Evolutionary conservation across 176 grass and related monocot species (phyloP).

Genomic region (Phoenix dactylifera): DNA sequence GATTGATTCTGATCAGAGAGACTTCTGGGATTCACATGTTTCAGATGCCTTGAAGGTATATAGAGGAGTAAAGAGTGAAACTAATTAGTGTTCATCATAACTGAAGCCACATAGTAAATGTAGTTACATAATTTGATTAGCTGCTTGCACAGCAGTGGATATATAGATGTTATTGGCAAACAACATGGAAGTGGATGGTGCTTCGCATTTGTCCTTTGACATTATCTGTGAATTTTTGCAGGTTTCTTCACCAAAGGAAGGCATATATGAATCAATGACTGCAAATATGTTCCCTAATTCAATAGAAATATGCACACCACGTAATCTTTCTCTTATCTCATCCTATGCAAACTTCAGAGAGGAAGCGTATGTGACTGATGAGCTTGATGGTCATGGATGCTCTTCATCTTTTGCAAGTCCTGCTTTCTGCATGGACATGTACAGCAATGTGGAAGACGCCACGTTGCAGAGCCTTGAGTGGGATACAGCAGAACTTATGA

Average conservation of each 20-base stretch:
- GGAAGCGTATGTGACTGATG: background rate
- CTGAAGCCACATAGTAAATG: too few relatives aligned
- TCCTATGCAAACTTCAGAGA: background rate
- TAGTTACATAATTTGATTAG: too few relatives aligned
- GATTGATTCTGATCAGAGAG: background rate
- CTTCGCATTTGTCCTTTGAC: too few relatives aligned
- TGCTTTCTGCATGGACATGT: constrained; percentile 1
- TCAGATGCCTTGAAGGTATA: too few relatives aligned
- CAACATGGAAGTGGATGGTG: too few relatives aligned
- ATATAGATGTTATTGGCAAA: too few relatives aligned
- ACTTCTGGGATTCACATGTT: background rate
- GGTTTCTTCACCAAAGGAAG: too few relatives aligned
- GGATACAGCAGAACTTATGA: background rate
- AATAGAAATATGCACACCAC: constrained; percentile 7
- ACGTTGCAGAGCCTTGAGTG: background rate
- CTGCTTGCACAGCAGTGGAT: too few relatives aligned
- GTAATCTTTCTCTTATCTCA: constrained; percentile 4
- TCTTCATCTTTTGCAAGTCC: constrained; percentile 2
- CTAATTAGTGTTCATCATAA: too few relatives aligned
- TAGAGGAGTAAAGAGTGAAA: too few relatives aligned
- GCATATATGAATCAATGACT: too few relatives aligned
- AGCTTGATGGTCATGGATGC: background rate
- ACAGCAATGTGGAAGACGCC: background rate
- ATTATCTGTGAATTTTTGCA: too few relatives aligned
- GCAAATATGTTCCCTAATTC: background rate